phyloP scores from a whole-genome alignment of 257 asterid genomes.

The Echites panduratus region DNA sequence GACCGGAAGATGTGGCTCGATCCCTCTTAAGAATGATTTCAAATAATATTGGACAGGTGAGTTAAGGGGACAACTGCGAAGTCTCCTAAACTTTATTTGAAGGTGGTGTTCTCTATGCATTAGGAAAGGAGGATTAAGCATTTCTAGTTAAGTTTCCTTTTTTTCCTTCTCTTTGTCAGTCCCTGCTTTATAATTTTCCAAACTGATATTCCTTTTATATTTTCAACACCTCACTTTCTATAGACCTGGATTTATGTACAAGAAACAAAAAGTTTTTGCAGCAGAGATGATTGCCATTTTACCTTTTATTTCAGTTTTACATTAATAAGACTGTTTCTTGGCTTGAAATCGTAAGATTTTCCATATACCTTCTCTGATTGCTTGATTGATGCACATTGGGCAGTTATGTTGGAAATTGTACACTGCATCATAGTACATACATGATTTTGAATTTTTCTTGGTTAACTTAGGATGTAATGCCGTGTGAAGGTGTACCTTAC shows the following conservation, averaged over 20 bases:
- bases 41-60: conserved; percentile 87
- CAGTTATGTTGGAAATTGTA: neutral
- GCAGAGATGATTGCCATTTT: neutral
- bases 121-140: neutral
- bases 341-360: neutral
- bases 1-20: conserved; percentile 76
- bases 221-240: neutral
- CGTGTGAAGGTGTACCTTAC: too few relatives aligned
- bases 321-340: neutral
- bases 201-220: neutral
- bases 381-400: neutral
- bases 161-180: neutral
- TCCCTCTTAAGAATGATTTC: conserved; percentile 91
- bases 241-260: neutral
- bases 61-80: conserved; percentile 14
- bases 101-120: neutral
- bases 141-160: neutral
- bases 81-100: neutral
- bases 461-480: neutral
- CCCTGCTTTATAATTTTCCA: neutral
- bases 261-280: neutral
- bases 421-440: neutral
- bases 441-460: neutral
- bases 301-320: conserved; percentile 4
- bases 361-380: neutral